phyloP scores from a whole-genome alignment of 2,329 filamentous ascomycete species.

The Exserohilum rostratum region DNA sequence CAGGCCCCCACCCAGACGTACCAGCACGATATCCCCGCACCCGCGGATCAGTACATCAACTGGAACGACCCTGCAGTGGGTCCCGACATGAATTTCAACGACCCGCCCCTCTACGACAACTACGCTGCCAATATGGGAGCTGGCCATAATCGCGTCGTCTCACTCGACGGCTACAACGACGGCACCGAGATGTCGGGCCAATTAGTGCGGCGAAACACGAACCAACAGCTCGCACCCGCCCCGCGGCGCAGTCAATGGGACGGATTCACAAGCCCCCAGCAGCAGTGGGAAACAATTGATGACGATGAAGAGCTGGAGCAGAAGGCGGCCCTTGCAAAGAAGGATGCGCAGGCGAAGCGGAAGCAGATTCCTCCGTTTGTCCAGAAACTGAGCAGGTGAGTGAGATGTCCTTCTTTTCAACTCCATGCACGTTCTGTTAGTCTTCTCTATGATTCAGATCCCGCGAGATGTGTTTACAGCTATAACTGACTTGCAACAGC shows the following conservation, averaged over 20 bases:
- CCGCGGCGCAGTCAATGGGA: constrained; percentile 50
- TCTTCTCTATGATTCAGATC: not conserved
- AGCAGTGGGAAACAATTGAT: constrained; percentile 59
- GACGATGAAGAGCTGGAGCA: constrained; percentile 81
- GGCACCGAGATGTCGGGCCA: constrained; percentile 47
- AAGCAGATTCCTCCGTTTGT: constrained; percentile 98
- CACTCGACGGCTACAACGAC: constrained; percentile 40
- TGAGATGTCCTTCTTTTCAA: constrained; percentile 9
- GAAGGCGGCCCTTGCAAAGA: constrained; percentile 79
- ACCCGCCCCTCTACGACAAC: constrained; percentile 47
- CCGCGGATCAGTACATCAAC: constrained; percentile 43
- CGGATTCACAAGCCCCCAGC: constrained; percentile 48
- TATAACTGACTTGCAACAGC: constrained; percentile 57
- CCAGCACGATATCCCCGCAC: constrained; percentile 54
- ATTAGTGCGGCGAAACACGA: constrained; percentile 54
- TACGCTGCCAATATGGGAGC: constrained; percentile 23
- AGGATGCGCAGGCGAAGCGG: constrained; percentile 84
- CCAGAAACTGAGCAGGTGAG: constrained; percentile 94
- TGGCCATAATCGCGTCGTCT: constrained; percentile 40
- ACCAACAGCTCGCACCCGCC: constrained; percentile 53
- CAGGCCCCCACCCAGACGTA: constrained; percentile 59
- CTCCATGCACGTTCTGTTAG: not conserved
- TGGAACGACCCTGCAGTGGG: constrained; percentile 40
- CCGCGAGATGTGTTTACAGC: not conserved
- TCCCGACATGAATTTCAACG: constrained; percentile 42